These are phyloP conservation scores for Leccinellum luteum DNA, from an alignment of 768 basidiomycete species.

Conservation along the genomic window DNA sequence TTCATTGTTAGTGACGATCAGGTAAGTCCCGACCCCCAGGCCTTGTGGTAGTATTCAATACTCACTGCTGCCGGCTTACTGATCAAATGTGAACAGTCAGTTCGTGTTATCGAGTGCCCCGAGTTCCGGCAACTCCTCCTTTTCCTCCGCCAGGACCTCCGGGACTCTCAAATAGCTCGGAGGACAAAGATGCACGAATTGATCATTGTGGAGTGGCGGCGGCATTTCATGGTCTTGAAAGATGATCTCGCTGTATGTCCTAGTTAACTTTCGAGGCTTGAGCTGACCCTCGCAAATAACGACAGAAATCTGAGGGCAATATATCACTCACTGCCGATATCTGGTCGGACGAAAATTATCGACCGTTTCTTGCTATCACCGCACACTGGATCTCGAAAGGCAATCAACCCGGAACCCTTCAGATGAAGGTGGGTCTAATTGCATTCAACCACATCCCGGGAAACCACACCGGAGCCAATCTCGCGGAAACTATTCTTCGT, in stretches of 20 bases:
- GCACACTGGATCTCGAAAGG: not conserved
- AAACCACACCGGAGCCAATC: constrained; percentile 8
- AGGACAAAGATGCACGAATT: constrained; percentile 17
- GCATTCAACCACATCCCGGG: constrained; percentile 17
- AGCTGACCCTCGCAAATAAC: not conserved
- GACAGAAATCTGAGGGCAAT: not conserved
- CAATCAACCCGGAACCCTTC: not conserved
- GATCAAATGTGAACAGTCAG: constrained; percentile 1
- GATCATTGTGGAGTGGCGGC: constrained; percentile 22
- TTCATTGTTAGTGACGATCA: too few species aligned
- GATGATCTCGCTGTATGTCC: constrained; percentile 22
- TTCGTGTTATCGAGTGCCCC: constrained; percentile 27
- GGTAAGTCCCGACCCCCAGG: too few species aligned
- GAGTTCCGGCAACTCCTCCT: constrained; percentile 28
- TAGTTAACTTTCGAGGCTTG: too few species aligned
- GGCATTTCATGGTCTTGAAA: constrained; percentile 24
- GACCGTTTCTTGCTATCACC: not conserved
- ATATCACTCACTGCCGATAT: not conserved
- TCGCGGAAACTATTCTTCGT: not conserved
- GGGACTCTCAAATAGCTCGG: constrained; percentile 26
- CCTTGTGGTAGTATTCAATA: too few species aligned
- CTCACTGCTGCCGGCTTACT: too few species aligned
- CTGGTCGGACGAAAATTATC: not conserved
- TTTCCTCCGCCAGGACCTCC: constrained; percentile 20
- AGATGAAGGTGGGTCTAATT: constrained; percentile 8